phyloP scores from a whole-genome alignment of 2,329 filamentous ascomycete genomes.

The Didymella keratinophila region DNA sequence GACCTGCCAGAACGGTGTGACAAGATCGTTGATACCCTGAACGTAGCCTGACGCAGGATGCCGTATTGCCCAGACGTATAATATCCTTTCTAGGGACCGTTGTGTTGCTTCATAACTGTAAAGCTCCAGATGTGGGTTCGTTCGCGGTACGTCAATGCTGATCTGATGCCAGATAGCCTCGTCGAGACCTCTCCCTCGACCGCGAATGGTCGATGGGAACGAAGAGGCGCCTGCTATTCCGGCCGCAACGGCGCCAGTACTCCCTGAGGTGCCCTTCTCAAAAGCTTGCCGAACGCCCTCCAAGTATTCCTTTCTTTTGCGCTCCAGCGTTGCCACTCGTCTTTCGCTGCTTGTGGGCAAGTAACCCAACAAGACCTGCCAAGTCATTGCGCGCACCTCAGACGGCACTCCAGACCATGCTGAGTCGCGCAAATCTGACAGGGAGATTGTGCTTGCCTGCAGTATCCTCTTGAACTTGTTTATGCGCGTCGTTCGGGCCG shows the following conservation, averaged over 20 bases:
- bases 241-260: constrained; percentile 21
- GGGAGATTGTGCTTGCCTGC: constrained; percentile 86
- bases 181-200: constrained; percentile 79
- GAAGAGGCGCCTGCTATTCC: constrained; percentile 58
- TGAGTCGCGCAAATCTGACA: constrained; percentile 81
- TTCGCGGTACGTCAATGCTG: constrained; percentile 95
- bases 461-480: constrained; percentile 98
- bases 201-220: constrained; percentile 59
- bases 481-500: constrained; percentile 87
- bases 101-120: constrained; percentile 98
- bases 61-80: constrained; percentile 97
- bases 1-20: constrained; percentile 97
- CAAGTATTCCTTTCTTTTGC: constrained; percentile 95
- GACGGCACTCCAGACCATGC: constrained; percentile 95
- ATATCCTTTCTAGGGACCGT: constrained; percentile 87
- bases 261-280: constrained; percentile 59
- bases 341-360: constrained; percentile 96
- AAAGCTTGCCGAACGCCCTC: constrained; percentile 82
- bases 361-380: constrained; percentile 94
- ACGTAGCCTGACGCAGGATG: constrained; percentile 98
- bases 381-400: constrained; percentile 98
- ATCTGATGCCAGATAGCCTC: constrained; percentile 99
- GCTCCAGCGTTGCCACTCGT: constrained; percentile 85
- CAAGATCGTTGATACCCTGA: constrained; percentile 97
- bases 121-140: constrained; percentile 92